A percentile compares a stretch with the other conserved stretches of the same genome.
These are phyloP conservation scores for Tuber microsphaerosporum DNA, from an alignment of 495 filamentous ascomycete genomes.

Conservation along the genomic window DNA sequence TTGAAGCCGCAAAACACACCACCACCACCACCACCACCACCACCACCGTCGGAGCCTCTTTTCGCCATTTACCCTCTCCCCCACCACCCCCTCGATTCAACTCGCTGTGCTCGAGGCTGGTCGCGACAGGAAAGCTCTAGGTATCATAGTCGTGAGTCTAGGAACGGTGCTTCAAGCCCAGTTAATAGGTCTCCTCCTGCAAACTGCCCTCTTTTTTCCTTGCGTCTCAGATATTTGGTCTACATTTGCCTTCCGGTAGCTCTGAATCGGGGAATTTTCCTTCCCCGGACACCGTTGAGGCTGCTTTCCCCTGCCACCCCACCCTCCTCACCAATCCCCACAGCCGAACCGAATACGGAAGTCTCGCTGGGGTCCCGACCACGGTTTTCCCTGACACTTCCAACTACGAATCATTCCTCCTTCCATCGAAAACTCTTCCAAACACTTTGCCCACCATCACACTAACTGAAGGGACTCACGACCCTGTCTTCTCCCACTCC, in stretches of 20 bases:
- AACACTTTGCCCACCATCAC: constrained; percentile 26
- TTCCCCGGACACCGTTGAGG: constrained; percentile 22
- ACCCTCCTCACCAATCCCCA: background rate
- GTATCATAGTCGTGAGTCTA: background rate
- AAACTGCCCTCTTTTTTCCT: background rate
- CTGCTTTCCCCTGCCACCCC: constrained; percentile 9
- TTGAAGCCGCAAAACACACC: constrained; percentile 37
- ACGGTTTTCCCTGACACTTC: constrained; percentile 19
- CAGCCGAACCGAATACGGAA: constrained; percentile 29
- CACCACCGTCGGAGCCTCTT: constrained; percentile 20
- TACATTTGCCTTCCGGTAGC: constrained; percentile 17
- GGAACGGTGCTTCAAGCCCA: background rate
- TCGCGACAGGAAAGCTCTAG: background rate
- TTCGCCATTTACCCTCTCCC: constrained; percentile 10
- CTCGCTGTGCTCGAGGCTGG: background rate
- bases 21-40: constrained; percentile 28
- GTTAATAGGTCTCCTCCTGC: background rate
- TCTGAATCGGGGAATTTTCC: constrained; percentile 21
- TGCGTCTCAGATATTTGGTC: background rate
- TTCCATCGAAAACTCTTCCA: constrained; percentile 6
- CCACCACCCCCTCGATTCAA: background rate
- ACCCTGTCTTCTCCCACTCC: constrained; percentile 22
- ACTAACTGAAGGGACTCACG: background rate
- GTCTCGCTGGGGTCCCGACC: constrained; percentile 18
- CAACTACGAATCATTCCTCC: constrained; percentile 10